Evolutionary conservation across 1,284 basidiomycete genomes (phyloP), one percentile per base, ranked within the genome.

Genomic region (Moesziomyces sp.): DNA sequence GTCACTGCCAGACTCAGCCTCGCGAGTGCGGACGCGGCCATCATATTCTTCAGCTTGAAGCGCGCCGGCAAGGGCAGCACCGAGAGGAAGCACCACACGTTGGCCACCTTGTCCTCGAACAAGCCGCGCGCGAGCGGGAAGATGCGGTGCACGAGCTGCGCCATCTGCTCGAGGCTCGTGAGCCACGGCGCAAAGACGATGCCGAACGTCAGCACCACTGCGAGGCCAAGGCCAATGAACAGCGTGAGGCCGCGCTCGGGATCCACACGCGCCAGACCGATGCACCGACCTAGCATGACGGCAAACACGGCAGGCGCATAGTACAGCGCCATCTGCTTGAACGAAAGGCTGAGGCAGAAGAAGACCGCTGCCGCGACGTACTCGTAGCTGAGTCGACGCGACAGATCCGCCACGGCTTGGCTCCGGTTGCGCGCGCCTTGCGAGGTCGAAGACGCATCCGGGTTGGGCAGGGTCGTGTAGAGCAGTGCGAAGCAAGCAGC

Each of bases 271-370:
- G 77, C 83, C 91, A 96, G 86, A 91, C 96, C 43, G 90, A 92
- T 16, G 94, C 81, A 83, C 11, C 82, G 77, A 6, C 82, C 82
- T 0, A 84, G 68, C 81, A 84, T 82, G 52, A 81, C 56, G 19
- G 80, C 79, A 52, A 83, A 82, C 4, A 84, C 67, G 3, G 92
- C 93, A 8, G 95, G 95, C 0, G 93, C 92, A 83, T 93, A 97
- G 84, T 96, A 97, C 13, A 97, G 86, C 5, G 92, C 91, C 93
- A 97, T 97, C 84, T 97, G 94, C 84, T 97, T 97, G 87, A 97
- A 97, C 4, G 91, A 88, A 18, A 97, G 87, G 74, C 92, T 92
- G 35, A 90, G 86, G 9, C 92, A 91, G 76, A 97, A 96, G 68
- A 87, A 89, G n/a, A 92, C 82, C 7, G 93, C 92, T 1, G 92